These are phyloP conservation scores for Lipomyces yarrowii DNA, from an alignment of 1,139 yeast genomes.

Conservation along the genomic window DNA sequence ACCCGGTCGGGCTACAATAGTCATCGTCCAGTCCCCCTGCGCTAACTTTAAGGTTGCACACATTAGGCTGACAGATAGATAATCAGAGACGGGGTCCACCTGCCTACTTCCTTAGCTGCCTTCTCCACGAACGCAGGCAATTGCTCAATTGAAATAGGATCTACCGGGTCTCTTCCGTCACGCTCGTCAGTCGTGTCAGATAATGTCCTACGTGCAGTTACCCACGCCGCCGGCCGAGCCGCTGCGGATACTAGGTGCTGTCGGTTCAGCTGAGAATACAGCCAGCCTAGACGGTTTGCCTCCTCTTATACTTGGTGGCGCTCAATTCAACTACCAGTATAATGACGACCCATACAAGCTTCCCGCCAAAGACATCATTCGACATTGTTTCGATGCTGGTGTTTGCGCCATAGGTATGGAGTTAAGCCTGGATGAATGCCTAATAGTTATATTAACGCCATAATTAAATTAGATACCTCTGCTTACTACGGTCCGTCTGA, in stretches of 20 bases:
- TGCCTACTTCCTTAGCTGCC: neutral
- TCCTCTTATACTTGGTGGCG: conserved; percentile 32
- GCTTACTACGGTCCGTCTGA: conserved; percentile 92
- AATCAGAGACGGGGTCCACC: no score
- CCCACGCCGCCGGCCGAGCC: conserved; percentile 27
- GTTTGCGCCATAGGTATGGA: conserved; percentile 84
- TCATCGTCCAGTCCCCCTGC: no score
- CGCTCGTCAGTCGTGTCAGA: neutral
- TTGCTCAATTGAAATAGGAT: neutral
- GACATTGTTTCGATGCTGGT: conserved; percentile 65
- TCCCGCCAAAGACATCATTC: conserved; percentile 51
- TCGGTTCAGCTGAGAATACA: conserved; percentile 12
- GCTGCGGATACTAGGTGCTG: conserved; percentile 18
- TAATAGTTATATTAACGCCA: conserved; percentile 36
- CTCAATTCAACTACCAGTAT: conserved; percentile 33
- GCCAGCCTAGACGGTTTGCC: conserved; percentile 30
- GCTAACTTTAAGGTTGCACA: no score
- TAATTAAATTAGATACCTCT: conserved; percentile 61
- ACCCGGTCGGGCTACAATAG: no score
- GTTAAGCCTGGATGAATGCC: conserved; percentile 44
- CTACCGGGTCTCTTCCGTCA: neutral
- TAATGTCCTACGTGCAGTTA: conserved; percentile 8
- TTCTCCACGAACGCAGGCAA: conserved; percentile 1
- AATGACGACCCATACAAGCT: conserved; percentile 29
- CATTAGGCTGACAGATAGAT: no score